A percentile compares a stretch with the other conserved stretches of the same genome.
These are phyloP conservation scores for Solanum chiquidenum DNA, from an alignment of 257 asterid species.

Conservation along the genomic window DNA sequence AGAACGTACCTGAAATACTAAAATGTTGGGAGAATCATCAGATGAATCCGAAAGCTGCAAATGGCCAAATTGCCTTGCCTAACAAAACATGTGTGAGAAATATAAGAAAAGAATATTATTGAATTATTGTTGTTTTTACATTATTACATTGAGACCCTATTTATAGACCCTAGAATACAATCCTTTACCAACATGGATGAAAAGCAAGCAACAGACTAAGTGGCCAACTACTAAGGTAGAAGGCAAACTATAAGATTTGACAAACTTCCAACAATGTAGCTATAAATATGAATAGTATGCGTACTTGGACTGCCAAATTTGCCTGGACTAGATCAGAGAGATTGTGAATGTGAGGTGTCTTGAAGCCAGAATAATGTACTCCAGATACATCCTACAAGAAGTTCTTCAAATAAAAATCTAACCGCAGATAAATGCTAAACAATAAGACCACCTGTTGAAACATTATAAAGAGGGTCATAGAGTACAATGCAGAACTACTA, in stretches of 20 bases:
- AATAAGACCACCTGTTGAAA: neutral
- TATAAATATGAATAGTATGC: neutral
- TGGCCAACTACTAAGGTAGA: neutral
- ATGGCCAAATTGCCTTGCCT: constrained; percentile 63
- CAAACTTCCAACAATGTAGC: neutral
- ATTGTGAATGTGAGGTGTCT: constrained; percentile 71
- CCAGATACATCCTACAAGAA: constrained; percentile 65
- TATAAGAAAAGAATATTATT: too few species aligned
- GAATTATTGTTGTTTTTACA: too few species aligned
- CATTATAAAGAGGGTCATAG: neutral
- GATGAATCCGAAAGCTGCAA: constrained; percentile 83
- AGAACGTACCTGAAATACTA: constrained; percentile 77
- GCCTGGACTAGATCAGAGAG: constrained; percentile 79
- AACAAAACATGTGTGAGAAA: neutral
- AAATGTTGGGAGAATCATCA: constrained; percentile 61
- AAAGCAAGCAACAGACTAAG: neutral
- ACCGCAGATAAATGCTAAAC: neutral
- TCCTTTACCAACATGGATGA: neutral
- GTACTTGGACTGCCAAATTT: constrained; percentile 73
- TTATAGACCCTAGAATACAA: too few species aligned
- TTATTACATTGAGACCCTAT: too few species aligned
- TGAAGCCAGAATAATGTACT: constrained; percentile 78
- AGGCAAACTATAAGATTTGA: neutral
- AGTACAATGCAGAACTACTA: neutral
- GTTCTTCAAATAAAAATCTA: neutral